Base-by-base conservation (phyloP, 75 land plant genomes). In the Cupressus sempervirens region DNA sequence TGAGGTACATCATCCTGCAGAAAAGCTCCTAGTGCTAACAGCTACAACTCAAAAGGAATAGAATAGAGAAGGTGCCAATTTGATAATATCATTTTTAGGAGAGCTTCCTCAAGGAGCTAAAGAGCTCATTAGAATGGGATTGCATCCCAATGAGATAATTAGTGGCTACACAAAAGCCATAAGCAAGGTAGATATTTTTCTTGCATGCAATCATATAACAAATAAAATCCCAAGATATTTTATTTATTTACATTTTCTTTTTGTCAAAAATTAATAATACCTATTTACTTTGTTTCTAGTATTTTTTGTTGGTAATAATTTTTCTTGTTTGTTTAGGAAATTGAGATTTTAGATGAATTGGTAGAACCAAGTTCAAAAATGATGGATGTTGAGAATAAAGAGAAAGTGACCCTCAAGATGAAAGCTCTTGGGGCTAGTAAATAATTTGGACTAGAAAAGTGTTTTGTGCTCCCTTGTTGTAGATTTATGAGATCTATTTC, bases 1-100 rank as follows among this genome's bases (percentile, higher is more conserved):
- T 52, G 99, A 98, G 89, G 97, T 98, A 35, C 99, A 98, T 88
- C 99, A 98, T 83, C 99, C 99, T 81, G 98, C 99, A 8, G 99
- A 98, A 72, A 98, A 96, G 88, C 80, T 98, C 79, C 75, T 98
- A 84, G 99, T 98, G 72, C 80, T 98, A 40, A 97, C 99, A 12
- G 94, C 93, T n/a, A 98, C 94, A 88, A 98, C 97, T 36, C 99
- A 98, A 80, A 97, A 98, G 84, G 99, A 98, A 82, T 98, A 98
- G 82, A 94, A 96, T 75, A 98, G 99, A 35, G 99, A 98, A 88
- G 99, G 99, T 10, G 98, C 97, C 40, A 98, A 98, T 85, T 86
- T 96, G 65, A 91, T 94, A 13, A 89, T 96, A 50, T 91, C 98
- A 4, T 94, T 98, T 88, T n/a, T n/a, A n/a, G n/a, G n/a, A n/a